phyloP scores from a whole-genome alignment of 352 stramenopile species.

The Phytophthora crassamura region DNA sequence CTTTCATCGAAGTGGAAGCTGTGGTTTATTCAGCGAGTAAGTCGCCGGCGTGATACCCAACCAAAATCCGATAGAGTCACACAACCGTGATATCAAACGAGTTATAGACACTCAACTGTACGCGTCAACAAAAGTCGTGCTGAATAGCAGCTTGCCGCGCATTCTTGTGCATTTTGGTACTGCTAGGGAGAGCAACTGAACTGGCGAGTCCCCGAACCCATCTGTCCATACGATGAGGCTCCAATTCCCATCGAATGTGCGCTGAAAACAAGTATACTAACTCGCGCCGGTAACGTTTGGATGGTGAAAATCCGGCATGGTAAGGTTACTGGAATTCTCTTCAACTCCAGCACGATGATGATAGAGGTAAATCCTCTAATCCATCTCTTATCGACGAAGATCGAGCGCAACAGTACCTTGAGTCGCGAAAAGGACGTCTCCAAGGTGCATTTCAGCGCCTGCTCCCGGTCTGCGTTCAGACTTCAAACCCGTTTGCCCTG shows the following conservation, averaged over 20 bases:
- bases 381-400: background rate
- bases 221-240: background rate
- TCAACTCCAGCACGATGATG: background rate
- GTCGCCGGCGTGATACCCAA: background rate
- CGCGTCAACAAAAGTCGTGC: background rate
- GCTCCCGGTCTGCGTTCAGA: no score
- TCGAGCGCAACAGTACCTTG: background rate
- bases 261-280: background rate
- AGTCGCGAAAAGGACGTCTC: background rate
- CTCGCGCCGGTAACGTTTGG: background rate
- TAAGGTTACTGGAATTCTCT: background rate
- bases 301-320: background rate
- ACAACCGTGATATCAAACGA: slow-evolving; percentile 1
- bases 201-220: background rate
- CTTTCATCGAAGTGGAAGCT: background rate
- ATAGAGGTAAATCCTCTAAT: background rate
- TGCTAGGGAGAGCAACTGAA: background rate
- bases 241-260: slow-evolving; percentile 1
- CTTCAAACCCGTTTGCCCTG: no score
- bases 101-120: background rate
- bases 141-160: background rate
- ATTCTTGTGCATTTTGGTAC: background rate
- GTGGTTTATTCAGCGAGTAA: background rate
- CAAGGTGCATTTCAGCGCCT: no score
- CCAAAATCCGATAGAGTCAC: background rate